Evolutionary conservation across 805 yeast genomes (phyloP), one percentile per base, ranked within the genome.

Genomic region (Starmera amethionina): DNA sequence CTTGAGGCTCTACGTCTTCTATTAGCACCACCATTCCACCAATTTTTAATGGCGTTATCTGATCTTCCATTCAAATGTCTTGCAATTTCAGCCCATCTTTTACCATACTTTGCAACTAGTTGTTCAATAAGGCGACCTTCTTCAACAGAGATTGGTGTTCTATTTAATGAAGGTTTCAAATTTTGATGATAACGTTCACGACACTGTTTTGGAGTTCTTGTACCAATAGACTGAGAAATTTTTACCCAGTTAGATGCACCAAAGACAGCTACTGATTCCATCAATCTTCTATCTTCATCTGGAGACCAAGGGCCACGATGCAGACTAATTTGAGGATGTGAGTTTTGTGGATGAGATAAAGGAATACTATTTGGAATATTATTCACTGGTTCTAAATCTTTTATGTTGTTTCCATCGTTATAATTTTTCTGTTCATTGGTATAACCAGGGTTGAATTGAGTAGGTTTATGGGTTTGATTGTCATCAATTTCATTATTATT

Each of bases 11-110:
- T 65, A 52, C 93, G 72, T 45, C 95, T 67, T 44, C 94, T 69
- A 56, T 84, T 86, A 12, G 94, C 90, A 8, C 95, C 94, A 4
- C 96, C 95, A 55, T 86, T 86, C 96, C 96, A 87, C 96, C 96
- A 88, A 62, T 88, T 88, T 57, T 86, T 86, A 51, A 86, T 85
- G 16, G 95, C 88, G 58, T 86, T 87, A 59, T 87, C 96, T n/a
- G 82, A 73, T 40, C 96, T 67, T 2, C 96, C 95, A 46, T 83
- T 81, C 42, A 87, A 64, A 59, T 86, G 94, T 39, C 95, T 72
- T 14, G 95, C 86, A 36, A 87, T 88, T 54, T 85, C 95, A 0
- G 96, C 96, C 96, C 96, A 87, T 51, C 84, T 73, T 59, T 87
- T 86, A 36, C 96, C 96, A 56, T 84, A 76, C 47, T 77, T 73